Conservation (phyloP, 495 filamentous ascomycete species). For the Annulohypoxylon stygium region DNA sequence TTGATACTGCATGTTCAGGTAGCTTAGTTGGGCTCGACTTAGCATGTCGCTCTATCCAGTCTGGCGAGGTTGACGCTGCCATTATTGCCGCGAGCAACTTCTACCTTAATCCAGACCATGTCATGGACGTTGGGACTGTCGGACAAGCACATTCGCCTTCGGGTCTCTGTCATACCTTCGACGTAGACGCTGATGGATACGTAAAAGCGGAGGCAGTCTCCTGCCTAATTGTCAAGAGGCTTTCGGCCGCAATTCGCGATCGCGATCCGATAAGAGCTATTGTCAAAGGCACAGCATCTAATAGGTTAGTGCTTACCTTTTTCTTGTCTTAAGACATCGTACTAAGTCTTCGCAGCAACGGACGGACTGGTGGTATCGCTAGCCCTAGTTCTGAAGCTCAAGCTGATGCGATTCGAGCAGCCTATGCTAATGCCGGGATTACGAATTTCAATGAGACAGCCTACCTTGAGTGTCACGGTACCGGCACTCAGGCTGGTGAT, state of each 20-base stretch:
- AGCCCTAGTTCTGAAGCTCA: conserved; percentile 60
- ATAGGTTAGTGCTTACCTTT: neutral
- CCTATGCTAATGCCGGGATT: conserved; percentile 57
- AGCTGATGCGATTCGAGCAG: conserved; percentile 54
- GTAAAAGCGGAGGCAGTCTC: conserved; percentile 60
- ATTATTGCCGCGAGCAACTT: neutral
- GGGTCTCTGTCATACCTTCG: conserved; percentile 58
- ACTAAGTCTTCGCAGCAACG: conserved; percentile 53
- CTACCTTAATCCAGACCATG: neutral
- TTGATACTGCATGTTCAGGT: neutral
- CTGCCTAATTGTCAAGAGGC: conserved; percentile 55
- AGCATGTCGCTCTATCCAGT: neutral
- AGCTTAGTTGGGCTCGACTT: neutral
- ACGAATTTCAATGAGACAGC: conserved; percentile 6
- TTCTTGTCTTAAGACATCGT: too few relatives aligned
- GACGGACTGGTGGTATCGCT: conserved; percentile 65
- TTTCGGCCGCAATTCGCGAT: conserved; percentile 58
- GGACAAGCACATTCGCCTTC: conserved; percentile 42
- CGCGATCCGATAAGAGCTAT: conserved; percentile 63
- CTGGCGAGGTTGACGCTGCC: neutral
- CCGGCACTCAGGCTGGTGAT: conserved; percentile 57
- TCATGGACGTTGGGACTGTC: conserved; percentile 17
- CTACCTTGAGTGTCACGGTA: conserved; percentile 29
- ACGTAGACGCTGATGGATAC: conserved; percentile 59
- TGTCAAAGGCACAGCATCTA: conserved; percentile 53